phyloP scores from a whole-genome alignment of 2,329 filamentous ascomycete species.

The Aspergillus unguis region DNA sequence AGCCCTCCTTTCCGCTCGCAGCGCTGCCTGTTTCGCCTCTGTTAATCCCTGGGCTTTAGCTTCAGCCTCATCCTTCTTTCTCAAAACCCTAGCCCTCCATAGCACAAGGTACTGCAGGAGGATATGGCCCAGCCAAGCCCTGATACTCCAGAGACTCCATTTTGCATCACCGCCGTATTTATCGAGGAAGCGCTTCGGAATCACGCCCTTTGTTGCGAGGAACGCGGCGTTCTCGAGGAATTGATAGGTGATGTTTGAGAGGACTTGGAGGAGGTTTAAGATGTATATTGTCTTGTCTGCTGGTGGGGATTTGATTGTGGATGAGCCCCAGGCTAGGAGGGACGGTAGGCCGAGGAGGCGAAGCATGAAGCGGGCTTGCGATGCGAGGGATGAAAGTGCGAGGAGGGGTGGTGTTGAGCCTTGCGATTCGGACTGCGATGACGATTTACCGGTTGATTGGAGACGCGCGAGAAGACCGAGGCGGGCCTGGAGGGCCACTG shows the following conservation, averaged over 20 bases:
- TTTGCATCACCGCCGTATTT: constrained; percentile 53
- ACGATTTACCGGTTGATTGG: constrained; percentile 25
- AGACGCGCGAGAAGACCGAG: constrained; percentile 43
- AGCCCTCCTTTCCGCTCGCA: constrained; percentile 47
- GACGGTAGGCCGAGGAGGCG: constrained; percentile 65
- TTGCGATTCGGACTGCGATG: constrained; percentile 13
- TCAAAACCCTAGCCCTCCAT: constrained; percentile 42
- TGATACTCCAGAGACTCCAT: constrained; percentile 68
- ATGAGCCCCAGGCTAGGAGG: constrained; percentile 75
- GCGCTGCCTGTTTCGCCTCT: constrained; percentile 30
- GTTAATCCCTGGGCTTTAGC: constrained; percentile 24
- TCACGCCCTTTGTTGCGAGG: constrained; percentile 68
- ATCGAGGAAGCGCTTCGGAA: constrained; percentile 47
- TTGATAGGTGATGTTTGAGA: constrained; percentile 68
- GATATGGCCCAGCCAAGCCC: constrained; percentile 78
- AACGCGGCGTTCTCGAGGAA: constrained; percentile 79
- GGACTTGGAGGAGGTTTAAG: constrained; percentile 66
- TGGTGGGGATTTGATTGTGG: constrained; percentile 47
- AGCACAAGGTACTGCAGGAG: constrained; percentile 70
- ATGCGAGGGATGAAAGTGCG: constrained; percentile 49
- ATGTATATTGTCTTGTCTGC: constrained; percentile 46
- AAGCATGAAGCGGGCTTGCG: constrained; percentile 49
- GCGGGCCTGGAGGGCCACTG: constrained; percentile 40
- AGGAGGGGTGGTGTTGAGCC: constrained; percentile 44
- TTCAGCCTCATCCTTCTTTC: constrained; percentile 26